Conservation (phyloP, 441 rosid species). For the Adansonia gregorii region DNA sequence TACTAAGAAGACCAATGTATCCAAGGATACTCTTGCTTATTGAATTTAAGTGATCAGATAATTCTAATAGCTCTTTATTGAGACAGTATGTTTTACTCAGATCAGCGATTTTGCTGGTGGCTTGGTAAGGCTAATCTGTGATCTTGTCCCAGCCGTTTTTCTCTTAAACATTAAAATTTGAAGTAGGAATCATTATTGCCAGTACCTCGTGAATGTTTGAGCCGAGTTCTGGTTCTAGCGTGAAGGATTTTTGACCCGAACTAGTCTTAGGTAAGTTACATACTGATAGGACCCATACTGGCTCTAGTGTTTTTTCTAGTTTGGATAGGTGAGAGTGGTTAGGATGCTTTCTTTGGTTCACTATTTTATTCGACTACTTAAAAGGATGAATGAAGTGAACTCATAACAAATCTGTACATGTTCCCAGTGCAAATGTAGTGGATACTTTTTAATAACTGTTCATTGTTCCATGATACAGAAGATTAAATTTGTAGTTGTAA, state of each 20-base stretch:
- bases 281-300: background rate
- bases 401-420: background rate
- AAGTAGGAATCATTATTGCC: background rate
- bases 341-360: conserved; percentile 13
- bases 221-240: background rate
- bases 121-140: background rate
- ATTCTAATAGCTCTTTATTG: conserved; percentile 7
- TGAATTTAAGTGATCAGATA: background rate
- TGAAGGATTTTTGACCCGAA: conserved; percentile 1
- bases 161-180: background rate
- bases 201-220: background rate
- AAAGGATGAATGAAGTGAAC: background rate
- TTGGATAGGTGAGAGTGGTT: background rate
- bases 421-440: background rate
- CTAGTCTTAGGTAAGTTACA: background rate
- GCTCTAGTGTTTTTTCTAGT: background rate
- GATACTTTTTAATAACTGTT: background rate
- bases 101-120: conserved; percentile 1
- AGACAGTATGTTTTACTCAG: background rate
- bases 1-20: conserved; percentile 5
- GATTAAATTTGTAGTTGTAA: background rate
- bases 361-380: background rate
- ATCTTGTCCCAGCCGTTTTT: background rate
- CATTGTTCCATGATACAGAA: background rate
- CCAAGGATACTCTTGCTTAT: background rate